Conservation (phyloP, 2,329 filamentous ascomycete genomes). For the Diaporthe sp. region DNA sequence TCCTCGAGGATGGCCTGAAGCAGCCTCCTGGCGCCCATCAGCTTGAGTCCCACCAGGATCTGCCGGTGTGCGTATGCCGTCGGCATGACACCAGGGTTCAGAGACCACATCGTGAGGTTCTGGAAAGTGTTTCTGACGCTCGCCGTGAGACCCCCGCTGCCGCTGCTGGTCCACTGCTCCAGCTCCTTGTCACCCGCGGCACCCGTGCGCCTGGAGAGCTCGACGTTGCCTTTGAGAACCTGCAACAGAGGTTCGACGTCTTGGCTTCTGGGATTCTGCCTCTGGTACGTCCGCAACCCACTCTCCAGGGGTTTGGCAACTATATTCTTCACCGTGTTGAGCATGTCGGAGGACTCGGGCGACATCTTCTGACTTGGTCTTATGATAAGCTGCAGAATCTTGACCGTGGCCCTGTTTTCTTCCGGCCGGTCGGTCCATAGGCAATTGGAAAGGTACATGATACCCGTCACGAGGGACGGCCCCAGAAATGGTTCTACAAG, state of each 20-base stretch:
- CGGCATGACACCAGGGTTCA: slow-evolving; percentile 69
- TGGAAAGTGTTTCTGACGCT: slow-evolving; percentile 74
- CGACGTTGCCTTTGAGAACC: slow-evolving; percentile 73
- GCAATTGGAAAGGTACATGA: slow-evolving; percentile 79
- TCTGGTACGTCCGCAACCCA: slow-evolving; percentile 76
- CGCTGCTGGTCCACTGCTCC: slow-evolving; percentile 74
- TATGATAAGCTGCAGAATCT: slow-evolving; percentile 81
- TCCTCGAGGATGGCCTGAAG: slow-evolving; percentile 77
- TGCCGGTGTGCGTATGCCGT: slow-evolving; percentile 81
- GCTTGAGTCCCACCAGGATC: slow-evolving; percentile 71
- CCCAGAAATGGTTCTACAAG: slow-evolving; percentile 84
- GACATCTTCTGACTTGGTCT: slow-evolving; percentile 76
- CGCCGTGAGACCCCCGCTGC: slow-evolving; percentile 68
- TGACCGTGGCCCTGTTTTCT: slow-evolving; percentile 78
- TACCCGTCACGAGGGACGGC: slow-evolving; percentile 81
- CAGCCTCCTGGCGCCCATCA: slow-evolving; percentile 73
- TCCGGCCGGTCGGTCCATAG: slow-evolving; percentile 75
- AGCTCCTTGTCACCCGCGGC: slow-evolving; percentile 76
- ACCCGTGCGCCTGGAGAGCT: slow-evolving; percentile 71
- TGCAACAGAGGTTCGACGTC: slow-evolving; percentile 79
- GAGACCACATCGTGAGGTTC: slow-evolving; percentile 76
- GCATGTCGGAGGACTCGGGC: slow-evolving; percentile 78
- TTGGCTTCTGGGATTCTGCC: slow-evolving; percentile 75
- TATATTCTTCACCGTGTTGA: slow-evolving; percentile 79
- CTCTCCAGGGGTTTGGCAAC: slow-evolving; percentile 78